Percentiles rank a stretch among this genome's conserved stretches.
phyloP scores from a whole-genome alignment of 805 yeast genomes.

The Yarrowia osloensis region DNA sequence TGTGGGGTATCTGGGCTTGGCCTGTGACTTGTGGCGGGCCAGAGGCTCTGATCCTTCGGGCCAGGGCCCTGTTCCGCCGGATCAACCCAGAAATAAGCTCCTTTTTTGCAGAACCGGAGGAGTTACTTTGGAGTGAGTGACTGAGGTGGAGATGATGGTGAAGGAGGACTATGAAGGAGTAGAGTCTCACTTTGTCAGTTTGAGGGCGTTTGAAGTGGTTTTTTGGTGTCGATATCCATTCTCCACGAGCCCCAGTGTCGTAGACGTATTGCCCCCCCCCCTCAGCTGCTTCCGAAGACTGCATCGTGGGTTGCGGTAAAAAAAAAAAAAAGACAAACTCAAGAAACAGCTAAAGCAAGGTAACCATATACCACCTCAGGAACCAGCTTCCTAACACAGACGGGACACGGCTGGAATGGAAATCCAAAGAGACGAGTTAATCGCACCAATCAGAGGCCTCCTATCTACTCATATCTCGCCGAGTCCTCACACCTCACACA shows the following conservation, averaged over 20 bases:
- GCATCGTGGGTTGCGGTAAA: neutral
- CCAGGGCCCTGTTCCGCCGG: conserved; percentile 4
- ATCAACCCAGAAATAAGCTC: neutral
- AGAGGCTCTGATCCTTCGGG: conserved; percentile 1
- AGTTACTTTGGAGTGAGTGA: neutral
- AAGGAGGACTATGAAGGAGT: too few relatives aligned
- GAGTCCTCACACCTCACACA: too few relatives aligned
- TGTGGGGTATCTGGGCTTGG: conserved; percentile 14
- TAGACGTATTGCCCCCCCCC: neutral
- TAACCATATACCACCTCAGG: neutral
- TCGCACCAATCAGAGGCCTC: neutral
- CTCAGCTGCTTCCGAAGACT: neutral
- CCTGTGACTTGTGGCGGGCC: neutral
- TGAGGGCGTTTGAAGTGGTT: neutral
- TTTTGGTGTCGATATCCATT: neutral
- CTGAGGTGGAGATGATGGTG: neutral
- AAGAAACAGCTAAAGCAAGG: too few relatives aligned
- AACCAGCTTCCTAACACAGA: neutral
- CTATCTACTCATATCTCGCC: neutral
- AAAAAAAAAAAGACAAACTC: neutral
- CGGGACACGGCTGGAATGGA: neutral
- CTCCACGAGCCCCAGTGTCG: neutral
- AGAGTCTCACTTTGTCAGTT: too few relatives aligned
- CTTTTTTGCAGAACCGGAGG: neutral
- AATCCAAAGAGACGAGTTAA: neutral